Conservation (phyloP, 169 alveolate genomes). For the Plasmodium chabaudi region DNA sequence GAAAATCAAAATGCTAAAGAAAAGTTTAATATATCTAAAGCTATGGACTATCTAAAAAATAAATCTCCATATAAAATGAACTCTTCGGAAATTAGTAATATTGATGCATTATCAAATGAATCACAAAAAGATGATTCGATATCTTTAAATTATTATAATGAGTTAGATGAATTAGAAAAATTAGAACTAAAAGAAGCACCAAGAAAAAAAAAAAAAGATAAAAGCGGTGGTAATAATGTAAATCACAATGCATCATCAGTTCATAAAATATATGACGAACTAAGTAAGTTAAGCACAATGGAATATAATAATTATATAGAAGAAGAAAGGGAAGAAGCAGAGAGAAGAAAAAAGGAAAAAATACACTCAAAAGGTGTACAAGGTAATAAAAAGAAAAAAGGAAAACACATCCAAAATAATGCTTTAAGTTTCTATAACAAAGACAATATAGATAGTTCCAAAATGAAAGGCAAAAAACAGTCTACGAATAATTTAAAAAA, state of each 20-base stretch:
- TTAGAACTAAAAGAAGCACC: conserved; percentile 42
- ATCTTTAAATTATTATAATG: conserved; percentile 63
- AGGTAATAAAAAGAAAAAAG: conserved; percentile 1
- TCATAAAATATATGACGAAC: conserved; percentile 50
- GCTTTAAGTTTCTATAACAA: background rate
- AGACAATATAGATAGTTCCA: background rate
- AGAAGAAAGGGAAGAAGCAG: background rate
- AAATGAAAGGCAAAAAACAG: conserved; percentile 9
- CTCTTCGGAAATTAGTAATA: conserved; percentile 70
- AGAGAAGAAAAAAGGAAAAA: background rate
- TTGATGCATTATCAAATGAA: conserved; percentile 19
- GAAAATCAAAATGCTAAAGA: conserved; percentile 72
- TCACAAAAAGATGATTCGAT: conserved; percentile 52
- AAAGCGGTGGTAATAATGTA: conserved; percentile 24
- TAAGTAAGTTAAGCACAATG: conserved; percentile 31
- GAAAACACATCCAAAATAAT: background rate
- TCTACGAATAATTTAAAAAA: conserved; percentile 6
- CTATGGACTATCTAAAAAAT: conserved; percentile 74
- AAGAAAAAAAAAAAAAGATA: conserved; percentile 47
- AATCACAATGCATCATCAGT: conserved; percentile 10
- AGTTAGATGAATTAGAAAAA: conserved; percentile 68
- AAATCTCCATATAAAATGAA: conserved; percentile 73
- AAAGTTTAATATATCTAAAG: conserved; percentile 68
- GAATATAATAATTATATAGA: conserved; percentile 2
- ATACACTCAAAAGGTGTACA: background rate